Base-by-base conservation (phyloP, 2,329 filamentous ascomycete genomes). In the Zymoseptoria ardabiliae region DNA sequence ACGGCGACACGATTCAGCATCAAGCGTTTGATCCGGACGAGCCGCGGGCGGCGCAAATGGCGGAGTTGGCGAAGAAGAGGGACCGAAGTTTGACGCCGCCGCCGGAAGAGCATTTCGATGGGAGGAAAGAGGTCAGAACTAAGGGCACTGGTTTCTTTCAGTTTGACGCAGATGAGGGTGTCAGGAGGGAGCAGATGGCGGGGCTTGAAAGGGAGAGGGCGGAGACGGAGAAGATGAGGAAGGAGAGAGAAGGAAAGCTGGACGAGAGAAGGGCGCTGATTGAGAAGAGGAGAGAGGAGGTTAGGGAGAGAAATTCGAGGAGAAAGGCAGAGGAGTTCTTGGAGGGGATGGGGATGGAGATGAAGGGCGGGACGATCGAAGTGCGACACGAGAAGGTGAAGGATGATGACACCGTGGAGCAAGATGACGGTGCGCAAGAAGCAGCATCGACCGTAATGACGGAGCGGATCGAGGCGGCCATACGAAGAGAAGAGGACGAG, bases 101-200 rank as follows among this genome's bases (percentile, higher is more conserved):
- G 5, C 84, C 86, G 7, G 84, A 87, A 67, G 80, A 81, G 68
- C 93, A 97, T 75, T 99, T 97, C 75, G 89, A 97, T 72, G 90
- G 90, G 1, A 83, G 84, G 61, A 82, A 82, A 61, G 94, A 99
- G 80, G 85, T 96, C 54, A 81, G 94, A 61, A 90, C 85, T 51
- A 93, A 94, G 68, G 94, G 94, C 3, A 90, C 89, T 0, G 94
- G 90, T 0, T 99, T 97, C 76, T 97, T 91, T 77, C 86, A 88
- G 58, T 97, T 99, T 72, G 90, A 87, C 60, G 83, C 82, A 65
- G 88, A 96, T 73, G 86, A 88, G 70, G 85, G 82, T 65, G 78
- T 80, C 64, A 75, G 83, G 53, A 79, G 86, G 70, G 74, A 75
- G 68, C 90, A 97, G 79, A 96, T 97, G 90, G 81, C 83, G 65